Evolutionary conservation across 1,284 basidiomycete genomes (phyloP).

Genomic region (Xerocomus tenax): DNA sequence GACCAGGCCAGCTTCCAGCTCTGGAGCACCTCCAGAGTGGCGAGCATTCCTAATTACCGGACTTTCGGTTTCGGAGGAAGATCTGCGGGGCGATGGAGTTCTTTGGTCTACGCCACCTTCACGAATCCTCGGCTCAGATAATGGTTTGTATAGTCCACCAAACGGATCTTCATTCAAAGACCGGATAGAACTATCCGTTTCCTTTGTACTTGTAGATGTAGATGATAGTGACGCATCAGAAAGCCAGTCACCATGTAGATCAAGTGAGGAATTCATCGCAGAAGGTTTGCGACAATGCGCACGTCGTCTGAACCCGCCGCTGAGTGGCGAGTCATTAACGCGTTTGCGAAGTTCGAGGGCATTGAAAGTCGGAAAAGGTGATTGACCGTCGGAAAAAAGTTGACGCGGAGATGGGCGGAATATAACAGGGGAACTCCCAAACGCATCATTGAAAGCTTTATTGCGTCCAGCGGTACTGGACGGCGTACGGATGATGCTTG

Average conservation of each 20-base stretch:
- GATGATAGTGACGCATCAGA: constrained; percentile 34
- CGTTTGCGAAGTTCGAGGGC: constrained; percentile 29
- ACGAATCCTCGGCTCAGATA: constrained; percentile 14
- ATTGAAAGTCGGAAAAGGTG: constrained; percentile 26
- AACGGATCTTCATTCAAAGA: constrained; percentile 32
- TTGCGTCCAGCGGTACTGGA: constrained; percentile 22
- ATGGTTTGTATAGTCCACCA: constrained; percentile 26
- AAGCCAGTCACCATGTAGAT: constrained; percentile 39
- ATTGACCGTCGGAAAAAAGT: constrained; percentile 31
- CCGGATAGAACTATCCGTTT: constrained; percentile 17
- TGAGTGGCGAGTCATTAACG: constrained; percentile 30
- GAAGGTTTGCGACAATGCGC: constrained; percentile 29
- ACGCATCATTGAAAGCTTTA: constrained; percentile 26
- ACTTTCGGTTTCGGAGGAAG: constrained; percentile 44
- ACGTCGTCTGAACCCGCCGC: constrained; percentile 25
- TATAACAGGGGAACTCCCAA: constrained; percentile 30
- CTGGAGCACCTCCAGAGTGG: constrained; percentile 24
- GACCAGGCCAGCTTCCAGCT: constrained; percentile 28
- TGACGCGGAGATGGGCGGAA: constrained; percentile 35
- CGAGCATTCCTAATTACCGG: constrained; percentile 48
- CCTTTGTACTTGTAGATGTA: constrained; percentile 17
- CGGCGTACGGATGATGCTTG: constrained; percentile 27
- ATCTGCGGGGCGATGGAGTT: constrained; percentile 28
- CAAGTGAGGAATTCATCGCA: constrained; percentile 35
- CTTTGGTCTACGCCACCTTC: constrained; percentile 12